Base-by-base conservation (phyloP, 2,329 filamentous ascomycete genomes). In the Chrysosporium queenslandicum region DNA sequence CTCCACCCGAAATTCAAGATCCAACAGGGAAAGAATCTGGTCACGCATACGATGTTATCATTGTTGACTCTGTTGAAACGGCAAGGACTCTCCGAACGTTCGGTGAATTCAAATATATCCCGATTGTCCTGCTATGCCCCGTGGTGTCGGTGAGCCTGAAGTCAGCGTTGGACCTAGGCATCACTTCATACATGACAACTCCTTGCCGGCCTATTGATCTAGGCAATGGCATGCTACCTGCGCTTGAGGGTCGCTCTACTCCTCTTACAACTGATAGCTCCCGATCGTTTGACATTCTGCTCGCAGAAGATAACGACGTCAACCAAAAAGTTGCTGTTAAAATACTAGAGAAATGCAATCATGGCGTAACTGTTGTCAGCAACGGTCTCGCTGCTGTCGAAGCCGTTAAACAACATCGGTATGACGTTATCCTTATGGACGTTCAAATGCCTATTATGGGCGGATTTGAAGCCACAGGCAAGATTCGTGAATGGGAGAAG, bases 371-470 rank as follows among this genome's bases (percentile, higher is more conserved):
- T 1, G 92, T 98, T 21, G 92, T 95, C 40, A 88, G 90, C 62
- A 98, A 98, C 66, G 92, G 92, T 56, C 79, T 90, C 58, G 91
- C 97, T 65, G 92, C 92, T 1, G 82, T 97, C 12, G 86, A 96
- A 64, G 83, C 86, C n/a, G 83, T 96, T 61, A 90, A 94, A 76
- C 81, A 84, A 66, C 91, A 86, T 72, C 85, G 87, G 66, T 98
- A 94, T 67, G 92, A 98, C 68, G 87, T 95, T 56, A 92, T 98
- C 58, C 78, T 98, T 46, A 98, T 98, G 92, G 92, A 98, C 66
- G 92, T 98, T 16, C 92, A 97, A 68, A 98, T 98, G 92, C 92
- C 92, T n/a, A 86, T 97, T 63, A 97, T 97, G 90, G 92, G 92
- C 66, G 92, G 92, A 41, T 97, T 98, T 66, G 92, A 98, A 71